Percentiles rank a stretch among this genome's conserved stretches.
These are phyloP conservation scores for Parasitella parasitica DNA, from an alignment of 371 early-diverging fungal species.

Conservation along the genomic window DNA sequence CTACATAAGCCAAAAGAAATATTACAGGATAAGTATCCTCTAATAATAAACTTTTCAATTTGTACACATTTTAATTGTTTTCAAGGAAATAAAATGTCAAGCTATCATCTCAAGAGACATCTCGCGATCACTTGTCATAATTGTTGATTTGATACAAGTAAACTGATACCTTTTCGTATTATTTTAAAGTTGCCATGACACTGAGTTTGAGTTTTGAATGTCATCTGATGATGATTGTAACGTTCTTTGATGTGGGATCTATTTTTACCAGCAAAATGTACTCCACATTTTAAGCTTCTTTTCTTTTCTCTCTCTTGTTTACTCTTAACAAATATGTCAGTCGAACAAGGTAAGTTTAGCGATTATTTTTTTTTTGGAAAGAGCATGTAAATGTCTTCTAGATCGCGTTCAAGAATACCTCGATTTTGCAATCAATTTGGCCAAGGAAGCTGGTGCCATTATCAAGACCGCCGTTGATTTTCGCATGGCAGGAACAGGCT, in stretches of 20 bases:
- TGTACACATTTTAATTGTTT: not conserved
- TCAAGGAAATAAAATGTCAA: too few relatives aligned
- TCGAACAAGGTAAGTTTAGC: not conserved
- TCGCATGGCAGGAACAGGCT: slow-evolving; percentile 51
- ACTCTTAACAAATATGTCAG: slow-evolving; percentile 3
- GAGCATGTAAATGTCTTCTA: not conserved
- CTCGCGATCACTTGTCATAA: too few relatives aligned
- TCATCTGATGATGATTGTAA: not conserved
- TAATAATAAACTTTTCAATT: slow-evolving; percentile 8
- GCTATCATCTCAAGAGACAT: too few relatives aligned
- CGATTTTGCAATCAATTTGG: slow-evolving; percentile 56
- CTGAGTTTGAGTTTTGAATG: not conserved
- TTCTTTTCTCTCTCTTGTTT: not conserved
- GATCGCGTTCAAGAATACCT: slow-evolving; percentile 43
- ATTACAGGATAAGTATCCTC: too few relatives aligned
- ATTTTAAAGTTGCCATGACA: not conserved
- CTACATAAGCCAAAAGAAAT: not conserved
- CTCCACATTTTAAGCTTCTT: not conserved
- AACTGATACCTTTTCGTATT: not conserved
- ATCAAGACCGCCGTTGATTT: slow-evolving; percentile 59
- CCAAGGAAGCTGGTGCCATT: slow-evolving; percentile 63
- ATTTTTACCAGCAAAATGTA: not conserved
- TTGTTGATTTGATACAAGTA: not conserved
- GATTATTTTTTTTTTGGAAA: too few relatives aligned
- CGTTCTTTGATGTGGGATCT: not conserved